Evolutionary conservation across 768 basidiomycete species (phyloP).

Genomic region (Rhodotorula graminis): DNA sequence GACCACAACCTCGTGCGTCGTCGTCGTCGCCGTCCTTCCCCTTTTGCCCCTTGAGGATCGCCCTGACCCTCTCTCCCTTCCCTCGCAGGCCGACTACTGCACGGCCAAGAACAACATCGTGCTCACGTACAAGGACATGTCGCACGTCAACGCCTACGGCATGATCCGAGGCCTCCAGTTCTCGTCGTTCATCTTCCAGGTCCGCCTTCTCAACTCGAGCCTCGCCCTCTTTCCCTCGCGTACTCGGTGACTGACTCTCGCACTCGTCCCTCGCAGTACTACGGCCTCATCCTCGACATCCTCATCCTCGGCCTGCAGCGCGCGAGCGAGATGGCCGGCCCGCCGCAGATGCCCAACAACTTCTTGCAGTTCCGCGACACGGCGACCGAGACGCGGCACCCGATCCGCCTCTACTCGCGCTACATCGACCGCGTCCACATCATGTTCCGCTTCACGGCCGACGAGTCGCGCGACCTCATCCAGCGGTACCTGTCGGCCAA

Average conservation of each 20-base stretch:
- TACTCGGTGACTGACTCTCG: not conserved
- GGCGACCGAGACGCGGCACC: conserved; percentile 89
- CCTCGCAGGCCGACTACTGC: conserved; percentile 75
- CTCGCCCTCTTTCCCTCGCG: conserved; percentile 51
- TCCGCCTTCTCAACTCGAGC: not conserved
- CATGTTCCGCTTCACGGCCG: conserved; percentile 94
- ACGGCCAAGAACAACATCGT: conserved; percentile 99
- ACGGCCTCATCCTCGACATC: conserved; percentile 89
- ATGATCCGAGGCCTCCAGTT: conserved; percentile 97
- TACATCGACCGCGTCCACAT: conserved; percentile 94
- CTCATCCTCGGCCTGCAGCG: conserved; percentile 95
- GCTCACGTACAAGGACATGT: conserved; percentile 95
- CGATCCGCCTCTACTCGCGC: conserved; percentile 95
- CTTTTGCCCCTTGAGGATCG: not conserved
- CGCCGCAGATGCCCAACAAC: conserved; percentile 94
- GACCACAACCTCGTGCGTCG: conserved; percentile 74
- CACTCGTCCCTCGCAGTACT: conserved; percentile 25
- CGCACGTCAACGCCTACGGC: conserved; percentile 94
- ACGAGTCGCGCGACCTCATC: conserved; percentile 94
- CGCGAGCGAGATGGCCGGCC: conserved; percentile 98
- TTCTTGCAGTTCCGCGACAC: conserved; percentile 96
- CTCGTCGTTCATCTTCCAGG: conserved; percentile 96
- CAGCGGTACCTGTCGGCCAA: conserved; percentile 96
- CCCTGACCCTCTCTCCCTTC: no score
- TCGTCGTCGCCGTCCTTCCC: not conserved